Percentiles rank a stretch among this genome's conserved stretches.
These are phyloP conservation scores for Phtheirospermum japonicum DNA, from an alignment of 257 asterid species.

Conservation along the genomic window DNA sequence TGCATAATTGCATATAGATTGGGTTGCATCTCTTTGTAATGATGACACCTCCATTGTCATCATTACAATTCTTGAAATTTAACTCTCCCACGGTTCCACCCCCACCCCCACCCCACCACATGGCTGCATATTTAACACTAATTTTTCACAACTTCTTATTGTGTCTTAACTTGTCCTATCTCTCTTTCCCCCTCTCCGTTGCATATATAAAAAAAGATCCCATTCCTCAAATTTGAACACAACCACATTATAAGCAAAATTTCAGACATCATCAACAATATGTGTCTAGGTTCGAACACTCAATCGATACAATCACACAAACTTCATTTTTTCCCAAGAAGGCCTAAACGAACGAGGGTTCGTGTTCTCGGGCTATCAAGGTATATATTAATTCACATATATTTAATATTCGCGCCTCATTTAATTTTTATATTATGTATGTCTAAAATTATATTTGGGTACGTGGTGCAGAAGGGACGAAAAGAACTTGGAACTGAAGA, in stretches of 20 bases:
- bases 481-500: constrained; percentile 45
- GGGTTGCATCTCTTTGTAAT: constrained; percentile 46
- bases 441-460: background rate
- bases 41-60: constrained; percentile 44
- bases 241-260: no score
- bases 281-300: constrained; percentile 33
- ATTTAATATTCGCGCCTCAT: no score
- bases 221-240: background rate
- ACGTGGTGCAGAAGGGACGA: constrained; percentile 36
- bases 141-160: background rate
- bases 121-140: constrained; percentile 23
- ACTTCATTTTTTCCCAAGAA: constrained; percentile 21
- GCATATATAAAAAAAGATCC: no score
- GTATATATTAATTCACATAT: no score
- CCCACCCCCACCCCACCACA: constrained; percentile 25
- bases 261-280: constrained; percentile 2
- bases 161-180: background rate
- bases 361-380: constrained; percentile 40
- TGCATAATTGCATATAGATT: constrained; percentile 38
- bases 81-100: constrained; percentile 13
- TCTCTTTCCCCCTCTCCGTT: background rate
- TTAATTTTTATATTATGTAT: no score
- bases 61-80: constrained; percentile 52
- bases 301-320: constrained; percentile 23
- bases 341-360: constrained; percentile 31